Evolutionary conservation across 148 eudicot species (phyloP).

Genomic region (Amaranthus cruentus): DNA sequence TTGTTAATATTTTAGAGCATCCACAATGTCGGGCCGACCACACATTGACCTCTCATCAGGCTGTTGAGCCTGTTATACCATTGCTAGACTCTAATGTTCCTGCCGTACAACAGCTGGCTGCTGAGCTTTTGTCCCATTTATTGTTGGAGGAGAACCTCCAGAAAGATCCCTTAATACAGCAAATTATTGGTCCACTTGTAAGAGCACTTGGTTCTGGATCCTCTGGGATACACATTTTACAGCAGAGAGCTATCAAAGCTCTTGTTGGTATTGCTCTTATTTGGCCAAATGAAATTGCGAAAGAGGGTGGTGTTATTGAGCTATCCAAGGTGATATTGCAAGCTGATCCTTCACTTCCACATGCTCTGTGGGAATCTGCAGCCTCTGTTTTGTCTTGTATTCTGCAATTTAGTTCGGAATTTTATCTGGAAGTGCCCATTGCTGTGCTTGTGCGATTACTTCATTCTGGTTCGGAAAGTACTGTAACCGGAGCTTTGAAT

Average conservation of each 20-base stretch:
- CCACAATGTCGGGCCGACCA: slow-evolving; percentile 69
- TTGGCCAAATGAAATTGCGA: slow-evolving; percentile 98
- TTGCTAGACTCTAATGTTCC: slow-evolving; percentile 74
- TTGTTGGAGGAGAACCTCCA: slow-evolving; percentile 84
- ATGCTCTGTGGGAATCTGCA: slow-evolving; percentile 90
- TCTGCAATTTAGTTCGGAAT: slow-evolving; percentile 93
- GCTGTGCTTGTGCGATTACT: slow-evolving; percentile 91
- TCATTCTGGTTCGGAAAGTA: slow-evolving; percentile 80
- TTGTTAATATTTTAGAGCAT: slow-evolving; percentile 87
- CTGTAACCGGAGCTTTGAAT: slow-evolving; percentile 81
- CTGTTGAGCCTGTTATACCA: slow-evolving; percentile 83
- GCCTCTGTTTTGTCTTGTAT: slow-evolving; percentile 81
- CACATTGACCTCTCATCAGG: slow-evolving; percentile 70
- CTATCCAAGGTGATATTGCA: slow-evolving; percentile 86
- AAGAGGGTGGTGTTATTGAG: slow-evolving; percentile 90
- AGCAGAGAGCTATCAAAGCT: slow-evolving; percentile 87
- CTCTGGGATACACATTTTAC: slow-evolving; percentile 62
- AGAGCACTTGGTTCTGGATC: slow-evolving; percentile 61
- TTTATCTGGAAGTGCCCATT: slow-evolving; percentile 88
- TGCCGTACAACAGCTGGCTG: slow-evolving; percentile 90
- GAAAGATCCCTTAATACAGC: slow-evolving; percentile 68
- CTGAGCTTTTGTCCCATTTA: slow-evolving; percentile 85
- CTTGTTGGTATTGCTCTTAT: slow-evolving; percentile 66
- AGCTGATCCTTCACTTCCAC: slow-evolving; percentile 84
- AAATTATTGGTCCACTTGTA: slow-evolving; percentile 81